Percentiles rank a stretch among this genome's conserved stretches.
Conservation (phyloP, 495 filamentous ascomycete species). For the Aspergillus ellipticus region DNA sequence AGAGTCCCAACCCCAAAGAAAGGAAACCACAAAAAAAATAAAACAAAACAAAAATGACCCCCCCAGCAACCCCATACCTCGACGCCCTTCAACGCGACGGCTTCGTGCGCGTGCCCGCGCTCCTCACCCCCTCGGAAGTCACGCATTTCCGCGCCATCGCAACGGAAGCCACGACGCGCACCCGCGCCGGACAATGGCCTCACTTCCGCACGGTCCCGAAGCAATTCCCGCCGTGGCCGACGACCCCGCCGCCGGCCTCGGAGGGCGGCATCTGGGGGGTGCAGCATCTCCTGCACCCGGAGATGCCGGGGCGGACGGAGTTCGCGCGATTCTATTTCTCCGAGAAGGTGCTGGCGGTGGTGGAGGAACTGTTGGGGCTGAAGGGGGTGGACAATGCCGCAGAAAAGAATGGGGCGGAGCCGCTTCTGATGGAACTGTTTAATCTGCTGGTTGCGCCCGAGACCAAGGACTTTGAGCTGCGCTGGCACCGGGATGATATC, state of each 20-base stretch:
- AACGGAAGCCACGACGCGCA: constrained; percentile 47
- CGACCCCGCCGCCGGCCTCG: constrained; percentile 40
- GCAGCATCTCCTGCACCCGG: constrained; percentile 75
- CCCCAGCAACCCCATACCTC: constrained; percentile 28
- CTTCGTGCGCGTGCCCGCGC: constrained; percentile 44
- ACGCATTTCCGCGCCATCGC: constrained; percentile 53
- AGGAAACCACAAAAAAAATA: neutral
- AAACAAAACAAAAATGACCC: constrained; percentile 2
- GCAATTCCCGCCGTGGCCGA: constrained; percentile 79
- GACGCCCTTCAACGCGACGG: constrained; percentile 45
- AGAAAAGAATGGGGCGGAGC: constrained; percentile 33
- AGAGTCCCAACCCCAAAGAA: constrained; percentile 1
- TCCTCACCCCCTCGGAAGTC: constrained; percentile 48
- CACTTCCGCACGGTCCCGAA: constrained; percentile 78
- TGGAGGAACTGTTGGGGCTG: constrained; percentile 53
- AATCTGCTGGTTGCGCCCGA: constrained; percentile 73
- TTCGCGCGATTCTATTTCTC: constrained; percentile 69
- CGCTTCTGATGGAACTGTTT: constrained; percentile 74
- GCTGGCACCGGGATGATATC: constrained; percentile 80
- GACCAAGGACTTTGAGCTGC: constrained; percentile 56
- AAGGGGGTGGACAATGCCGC: too few relatives aligned
- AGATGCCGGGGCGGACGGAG: constrained; percentile 47
- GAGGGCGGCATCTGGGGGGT: constrained; percentile 78
- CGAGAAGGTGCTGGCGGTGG: constrained; percentile 50
- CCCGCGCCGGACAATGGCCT: constrained; percentile 65